Base-by-base conservation (phyloP, 768 basidiomycete species). In the Mycena kentingensis region DNA sequence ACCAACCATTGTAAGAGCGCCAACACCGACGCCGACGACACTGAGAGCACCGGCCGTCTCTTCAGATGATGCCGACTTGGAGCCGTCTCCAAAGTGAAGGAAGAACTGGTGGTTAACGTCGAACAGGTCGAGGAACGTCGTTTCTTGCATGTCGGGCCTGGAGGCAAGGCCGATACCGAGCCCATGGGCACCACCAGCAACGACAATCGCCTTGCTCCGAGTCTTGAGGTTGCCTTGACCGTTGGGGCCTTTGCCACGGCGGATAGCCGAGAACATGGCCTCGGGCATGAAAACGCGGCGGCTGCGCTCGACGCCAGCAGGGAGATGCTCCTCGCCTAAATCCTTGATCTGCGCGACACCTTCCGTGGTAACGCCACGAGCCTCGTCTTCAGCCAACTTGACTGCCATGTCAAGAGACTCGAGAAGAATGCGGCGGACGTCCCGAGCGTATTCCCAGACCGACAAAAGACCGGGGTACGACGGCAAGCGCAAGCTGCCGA, bases 241-340 rank as follows among this genome's bases (percentile, higher is more conserved):
- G 41, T 67, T 76, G 37, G 58, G 12, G 31, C 60, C 44, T 26
- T 73, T 73, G 4, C 72, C 71, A 51, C 71, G 77, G 55, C 78
- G 69, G 46, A 77, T 68, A 36, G 78, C 70, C 49, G 82, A 83
- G 73, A 98, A 99, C 97, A 99, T 98, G 13, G 93, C 96, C 66
- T 96, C 89, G n/a, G 96, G 92, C 75, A 91, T 84, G 77, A 99
- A 99, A 12, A 96, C 83, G 24, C 92, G 79, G 50, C 83, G 79
- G 43, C 83, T 83, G 34, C 91, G 78, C 67, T 93, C 92, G 21
- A 93, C 91, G 51, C 85, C 88, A 45, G 79, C 78, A 1, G 89
- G 90, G 15, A 99, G 81, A 70, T 90, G 83, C 51, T 75, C 74
- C 53, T 96, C 87, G 18, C 84, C 93, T 18, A 97, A 73, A 16